phyloP scores from a whole-genome alignment of 2,329 filamentous ascomycete species.

The Dendrostoma leiphaemia region DNA sequence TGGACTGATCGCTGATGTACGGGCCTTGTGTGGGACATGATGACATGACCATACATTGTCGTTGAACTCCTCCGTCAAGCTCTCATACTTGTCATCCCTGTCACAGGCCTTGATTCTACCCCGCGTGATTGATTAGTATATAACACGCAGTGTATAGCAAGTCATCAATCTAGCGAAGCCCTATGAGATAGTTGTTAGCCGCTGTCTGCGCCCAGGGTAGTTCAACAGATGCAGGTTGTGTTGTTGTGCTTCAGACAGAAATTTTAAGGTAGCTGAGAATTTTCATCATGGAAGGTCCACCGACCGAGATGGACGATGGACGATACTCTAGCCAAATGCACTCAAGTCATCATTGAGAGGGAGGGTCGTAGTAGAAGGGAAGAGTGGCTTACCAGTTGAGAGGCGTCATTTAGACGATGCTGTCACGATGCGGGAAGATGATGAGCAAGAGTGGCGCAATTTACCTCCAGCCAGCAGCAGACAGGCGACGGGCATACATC shows the following conservation, averaged over 20 bases:
- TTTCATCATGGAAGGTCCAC: slow-evolving; percentile 94
- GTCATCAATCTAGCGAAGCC: not conserved
- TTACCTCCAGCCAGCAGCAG: slow-evolving; percentile 96
- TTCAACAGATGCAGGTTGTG: slow-evolving; percentile 22
- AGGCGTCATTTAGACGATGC: slow-evolving; percentile 13
- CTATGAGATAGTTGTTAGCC: slow-evolving; percentile 20
- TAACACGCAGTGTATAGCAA: not conserved
- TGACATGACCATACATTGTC: slow-evolving; percentile 67
- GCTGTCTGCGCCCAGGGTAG: slow-evolving; percentile 13
- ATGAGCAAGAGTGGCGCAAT: slow-evolving; percentile 25
- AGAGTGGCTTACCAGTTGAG: slow-evolving; percentile 36
- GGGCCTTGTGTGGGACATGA: slow-evolving; percentile 28
- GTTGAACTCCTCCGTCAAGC: slow-evolving; percentile 76
- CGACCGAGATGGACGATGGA: slow-evolving; percentile 50
- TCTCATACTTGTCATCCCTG: slow-evolving; percentile 82
- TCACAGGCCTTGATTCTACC: slow-evolving; percentile 92
- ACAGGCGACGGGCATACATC: slow-evolving; percentile 91
- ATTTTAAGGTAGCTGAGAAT: slow-evolving; percentile 93
- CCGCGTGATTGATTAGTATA: slow-evolving; percentile 22
- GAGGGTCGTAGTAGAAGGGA: not conserved
- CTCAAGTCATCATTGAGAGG: slow-evolving; percentile 94
- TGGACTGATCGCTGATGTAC: slow-evolving; percentile 29
- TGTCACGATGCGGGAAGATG: not conserved
- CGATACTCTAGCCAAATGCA: slow-evolving; percentile 99
- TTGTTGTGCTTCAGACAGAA: slow-evolving; percentile 72